Conservation (phyloP, 2,329 filamentous ascomycete genomes). For the Magnaporthiopsis rhizophila region DNA sequence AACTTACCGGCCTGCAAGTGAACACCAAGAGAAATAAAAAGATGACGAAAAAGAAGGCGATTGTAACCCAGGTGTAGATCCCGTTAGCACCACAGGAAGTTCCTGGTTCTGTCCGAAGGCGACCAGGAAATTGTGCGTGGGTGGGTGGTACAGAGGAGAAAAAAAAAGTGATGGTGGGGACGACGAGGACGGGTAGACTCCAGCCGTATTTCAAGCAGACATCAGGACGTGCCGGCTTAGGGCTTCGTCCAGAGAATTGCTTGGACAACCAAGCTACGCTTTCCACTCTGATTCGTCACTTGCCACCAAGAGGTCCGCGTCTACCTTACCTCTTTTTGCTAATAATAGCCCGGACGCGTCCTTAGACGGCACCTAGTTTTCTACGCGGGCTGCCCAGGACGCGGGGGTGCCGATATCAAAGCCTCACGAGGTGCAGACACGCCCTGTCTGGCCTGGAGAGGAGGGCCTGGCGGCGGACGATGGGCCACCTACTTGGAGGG, state of each 20-base stretch:
- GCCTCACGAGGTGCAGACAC: too few relatives aligned
- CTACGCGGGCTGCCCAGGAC: too few relatives aligned
- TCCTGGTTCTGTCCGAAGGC: too few relatives aligned
- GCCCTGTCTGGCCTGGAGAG: too few relatives aligned
- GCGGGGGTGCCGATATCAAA: too few relatives aligned
- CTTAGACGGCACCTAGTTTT: background rate
- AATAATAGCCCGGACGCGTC: background rate
- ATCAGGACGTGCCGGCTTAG: background rate
- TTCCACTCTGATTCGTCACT: background rate
- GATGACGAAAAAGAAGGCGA: background rate
- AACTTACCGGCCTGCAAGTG: background rate
- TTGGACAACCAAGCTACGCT: background rate
- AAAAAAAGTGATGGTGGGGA: background rate
- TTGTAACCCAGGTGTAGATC: background rate
- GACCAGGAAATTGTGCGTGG: background rate
- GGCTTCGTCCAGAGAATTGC: too few relatives aligned
- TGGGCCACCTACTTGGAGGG: too few relatives aligned
- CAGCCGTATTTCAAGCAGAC: background rate
- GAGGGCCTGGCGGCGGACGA: too few relatives aligned
- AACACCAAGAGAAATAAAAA: background rate
- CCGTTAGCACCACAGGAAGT: too few relatives aligned
- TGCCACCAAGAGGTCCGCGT: background rate
- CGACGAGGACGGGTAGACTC: too few relatives aligned
- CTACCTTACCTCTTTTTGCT: background rate
- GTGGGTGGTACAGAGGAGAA: background rate